Evolutionary conservation across 192 early-diverging fungal species (phyloP), one percentile per base, ranked within the genome.

Genomic region (Coemansia sp.): DNA sequence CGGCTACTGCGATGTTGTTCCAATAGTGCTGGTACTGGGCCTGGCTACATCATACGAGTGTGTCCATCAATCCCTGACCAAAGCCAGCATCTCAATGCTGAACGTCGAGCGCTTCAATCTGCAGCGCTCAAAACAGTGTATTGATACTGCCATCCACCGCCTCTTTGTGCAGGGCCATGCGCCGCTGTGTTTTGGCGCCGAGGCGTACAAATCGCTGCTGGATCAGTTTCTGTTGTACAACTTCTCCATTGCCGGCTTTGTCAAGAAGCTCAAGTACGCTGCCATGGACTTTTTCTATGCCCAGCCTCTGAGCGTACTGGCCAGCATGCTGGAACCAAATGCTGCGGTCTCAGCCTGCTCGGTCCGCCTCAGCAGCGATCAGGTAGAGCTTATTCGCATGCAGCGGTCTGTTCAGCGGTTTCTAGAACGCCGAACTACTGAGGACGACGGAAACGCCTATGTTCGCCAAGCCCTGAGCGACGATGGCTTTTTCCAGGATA

Each of bases 201-300:
- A 84, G 49, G 79, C 91, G 17, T 93, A 89, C 72, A 86, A 90
- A 62, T 87, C 87, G 52, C 52, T 96, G 49, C 73, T 93, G 56
- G 89, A 93, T 65, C 87, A 88, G 37, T 95, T 92, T 65, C 83
- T 90, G 62, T 72, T 92, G 58, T 88, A 87, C 69, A 89, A 88
- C 66, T 88, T 92, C 56, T 97, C 93, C 11, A 84, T 94, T n/a
- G 69, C 81, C 2, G 84, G 88, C 6, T 90, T 92, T 57, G 84
- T 88, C 24, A 73, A 85, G 12, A 87, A 85, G 66, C 67, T 94
- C 7, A 90, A 95, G 86, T 95, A 91, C 70, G 86, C 90, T 0
- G 66, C 89, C 14, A 93, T 94, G 92, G 89, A 92, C 63, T 88
- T 93, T 66, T 97, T 85, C 63, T 95, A 90, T 62, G 83, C 87